These are phyloP conservation scores for Capsicum rhomboideum DNA, from an alignment of 257 asterid species.

Conservation along the genomic window DNA sequence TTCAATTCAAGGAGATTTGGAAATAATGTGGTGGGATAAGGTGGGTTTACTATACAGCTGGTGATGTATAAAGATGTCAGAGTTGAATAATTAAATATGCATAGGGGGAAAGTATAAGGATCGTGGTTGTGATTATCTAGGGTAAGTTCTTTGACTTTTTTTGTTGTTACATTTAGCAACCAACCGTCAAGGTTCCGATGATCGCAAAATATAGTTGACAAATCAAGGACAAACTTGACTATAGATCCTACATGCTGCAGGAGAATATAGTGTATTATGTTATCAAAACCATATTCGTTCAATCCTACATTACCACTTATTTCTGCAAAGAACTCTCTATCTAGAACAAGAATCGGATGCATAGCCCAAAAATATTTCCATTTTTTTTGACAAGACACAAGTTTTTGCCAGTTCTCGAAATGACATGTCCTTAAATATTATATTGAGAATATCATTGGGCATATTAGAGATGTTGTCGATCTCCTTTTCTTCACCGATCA, in stretches of 20 bases:
- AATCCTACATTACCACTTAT: not conserved
- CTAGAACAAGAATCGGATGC: not conserved
- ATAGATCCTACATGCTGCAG: not conserved
- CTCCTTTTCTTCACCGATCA: not conserved
- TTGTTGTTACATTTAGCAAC: not conserved
- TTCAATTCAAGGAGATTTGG: not conserved
- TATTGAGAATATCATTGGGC: not conserved
- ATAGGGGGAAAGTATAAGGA: not conserved
- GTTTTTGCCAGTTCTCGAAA: not conserved
- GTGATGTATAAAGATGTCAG: not conserved
- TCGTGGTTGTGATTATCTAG: not conserved
- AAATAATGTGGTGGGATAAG: not conserved
- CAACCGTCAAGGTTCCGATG: not conserved
- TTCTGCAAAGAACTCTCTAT: not conserved
- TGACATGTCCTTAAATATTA: not conserved
- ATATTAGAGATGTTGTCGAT: not conserved
- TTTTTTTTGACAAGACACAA: not conserved
- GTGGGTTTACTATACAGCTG: not conserved
- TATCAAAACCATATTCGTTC: not conserved
- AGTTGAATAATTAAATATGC: not conserved
- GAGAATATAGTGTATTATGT: not conserved
- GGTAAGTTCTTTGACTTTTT: not conserved
- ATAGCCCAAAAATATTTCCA: not conserved
- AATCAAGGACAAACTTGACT: not conserved
- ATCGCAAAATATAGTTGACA: not conserved